Percentiles rank a stretch among this genome's conserved stretches.
phyloP scores from a whole-genome alignment of 2,329 filamentous ascomycete species.

The Arthroderma sp. region DNA sequence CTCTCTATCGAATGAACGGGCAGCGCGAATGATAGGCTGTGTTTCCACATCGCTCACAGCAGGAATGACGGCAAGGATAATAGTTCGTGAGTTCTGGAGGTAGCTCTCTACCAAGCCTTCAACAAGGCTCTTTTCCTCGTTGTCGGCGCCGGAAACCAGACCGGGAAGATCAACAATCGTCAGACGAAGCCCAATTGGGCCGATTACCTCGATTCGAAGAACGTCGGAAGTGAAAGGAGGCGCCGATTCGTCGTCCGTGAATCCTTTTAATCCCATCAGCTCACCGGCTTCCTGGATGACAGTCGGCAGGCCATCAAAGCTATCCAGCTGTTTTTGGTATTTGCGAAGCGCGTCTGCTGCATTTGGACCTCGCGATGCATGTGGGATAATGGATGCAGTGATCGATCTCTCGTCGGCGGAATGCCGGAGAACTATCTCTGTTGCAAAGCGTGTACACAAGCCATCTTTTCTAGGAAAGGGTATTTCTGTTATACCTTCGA shows the following conservation, averaged over 20 bases:
- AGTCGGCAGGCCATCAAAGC: slow-evolving; percentile 3
- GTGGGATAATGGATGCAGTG: slow-evolving; percentile 21
- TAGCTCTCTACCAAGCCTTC: slow-evolving; percentile 26
- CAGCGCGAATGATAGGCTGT: slow-evolving; percentile 33
- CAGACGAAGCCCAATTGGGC: slow-evolving; percentile 26
- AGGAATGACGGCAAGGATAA: slow-evolving; percentile 33
- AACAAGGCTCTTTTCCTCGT: slow-evolving; percentile 26
- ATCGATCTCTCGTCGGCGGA: slow-evolving; percentile 7
- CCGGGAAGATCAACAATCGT: slow-evolving; percentile 37
- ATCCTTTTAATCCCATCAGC: slow-evolving; percentile 4
- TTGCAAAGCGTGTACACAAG: slow-evolving; percentile 26
- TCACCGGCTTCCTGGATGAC: slow-evolving; percentile 1
- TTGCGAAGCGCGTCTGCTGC: not conserved
- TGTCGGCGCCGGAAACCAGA: slow-evolving; percentile 26
- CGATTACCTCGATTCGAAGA: slow-evolving; percentile 30
- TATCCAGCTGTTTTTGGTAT: not conserved
- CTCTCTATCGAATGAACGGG: slow-evolving; percentile 22
- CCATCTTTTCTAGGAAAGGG: slow-evolving; percentile 22
- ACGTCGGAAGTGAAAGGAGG: slow-evolving; percentile 20
- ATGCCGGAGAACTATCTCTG: slow-evolving; percentile 28
- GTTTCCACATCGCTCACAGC: slow-evolving; percentile 34
- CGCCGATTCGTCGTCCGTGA: not conserved
- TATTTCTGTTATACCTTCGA: slow-evolving; percentile 16
- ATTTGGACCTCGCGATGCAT: not conserved
- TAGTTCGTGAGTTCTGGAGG: slow-evolving; percentile 26